Evolutionary conservation across 805 yeast species (phyloP), one percentile per base, ranked within the genome.

Genomic region (Lipomyces starkeyi): DNA sequence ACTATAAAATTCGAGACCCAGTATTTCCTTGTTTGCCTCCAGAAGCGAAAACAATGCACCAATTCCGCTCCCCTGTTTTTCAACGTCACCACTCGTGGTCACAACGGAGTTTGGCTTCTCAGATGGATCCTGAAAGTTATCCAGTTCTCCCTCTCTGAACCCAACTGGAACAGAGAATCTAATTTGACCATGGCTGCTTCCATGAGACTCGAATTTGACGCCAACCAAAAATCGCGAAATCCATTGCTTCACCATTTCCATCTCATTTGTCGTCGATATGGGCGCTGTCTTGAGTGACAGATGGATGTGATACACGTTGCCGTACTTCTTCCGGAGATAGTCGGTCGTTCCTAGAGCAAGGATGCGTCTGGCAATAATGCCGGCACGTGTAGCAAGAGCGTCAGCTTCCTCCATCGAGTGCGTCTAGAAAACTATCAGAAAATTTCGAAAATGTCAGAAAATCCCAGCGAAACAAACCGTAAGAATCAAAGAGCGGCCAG

Each of bases 331-430:
- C 13, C 77, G 67, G 55, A 77, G 65, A 17, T 68, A 62, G 7
- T 70, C 70, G 13, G 74, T 73, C 2, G 75, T 62, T 0, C 79
- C 79, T 35, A 76, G 69, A 2, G 79, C 79, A 56, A 76, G 67
- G 58, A 77, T 47, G 32, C 65, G 49, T 32, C 66, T 62, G 20
- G 79, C 73, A 54, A 77, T 58, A 59, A 77, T 74, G 17, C 78
- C 79, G 1, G 78, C 79, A n/a, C 79, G 66, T 13, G 71, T 43
- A 13, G 78, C 77, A 22, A 77, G 64, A 2, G 78, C 78, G 65
- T 77, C 79, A 1, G 79, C 79, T 61, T 77, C 79, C 61, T 77
- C 79, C 79, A 77, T 77, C 14, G 79, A 76, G 61, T 77, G 79
- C 4, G 79, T 77, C 9, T 79, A 77, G 29, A 77, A 64, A 5